These are phyloP conservation scores for Neurospora cerealis DNA, from an alignment of 495 filamentous ascomycete species.

Conservation along the genomic window DNA sequence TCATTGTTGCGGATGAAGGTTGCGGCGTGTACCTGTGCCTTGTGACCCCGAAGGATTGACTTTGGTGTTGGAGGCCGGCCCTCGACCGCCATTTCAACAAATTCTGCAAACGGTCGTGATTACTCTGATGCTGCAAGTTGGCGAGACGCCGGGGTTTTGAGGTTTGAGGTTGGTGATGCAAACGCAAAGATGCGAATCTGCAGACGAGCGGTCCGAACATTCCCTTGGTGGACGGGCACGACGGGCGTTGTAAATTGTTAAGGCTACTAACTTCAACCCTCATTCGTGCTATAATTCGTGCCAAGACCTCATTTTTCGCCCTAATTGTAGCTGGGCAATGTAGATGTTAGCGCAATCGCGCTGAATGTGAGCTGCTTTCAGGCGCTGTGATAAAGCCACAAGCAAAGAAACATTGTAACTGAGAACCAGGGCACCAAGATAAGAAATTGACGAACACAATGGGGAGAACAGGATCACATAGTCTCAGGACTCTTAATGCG, in stretches of 20 bases:
- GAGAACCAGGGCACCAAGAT: no score
- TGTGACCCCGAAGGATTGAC: constrained; percentile 84
- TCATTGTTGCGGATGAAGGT: constrained; percentile 62
- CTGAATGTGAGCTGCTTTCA: no score
- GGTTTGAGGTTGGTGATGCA: neutral
- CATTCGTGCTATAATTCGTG: neutral
- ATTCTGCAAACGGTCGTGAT: neutral
- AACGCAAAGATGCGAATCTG: neutral
- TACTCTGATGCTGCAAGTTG: neutral
- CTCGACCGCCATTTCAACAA: constrained; percentile 17
- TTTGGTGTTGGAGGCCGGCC: constrained; percentile 56
- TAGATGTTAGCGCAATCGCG: no score
- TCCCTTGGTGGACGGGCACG: neutral
- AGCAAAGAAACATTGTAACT: no score
- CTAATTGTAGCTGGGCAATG: neutral
- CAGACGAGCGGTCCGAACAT: neutral
- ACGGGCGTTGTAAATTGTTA: neutral
- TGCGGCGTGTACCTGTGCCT: constrained; percentile 67
- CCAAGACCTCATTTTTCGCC: neutral
- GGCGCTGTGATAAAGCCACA: no score
- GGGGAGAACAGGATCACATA: neutral
- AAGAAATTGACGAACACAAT: no score
- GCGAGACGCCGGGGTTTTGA: neutral
- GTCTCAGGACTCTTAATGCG: no score
- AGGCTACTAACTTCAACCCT: neutral